Evolutionary conservation across 257 asterid genomes (phyloP), one percentile per base, ranked within the genome.

Genomic region (Lycium ferocissimum): DNA sequence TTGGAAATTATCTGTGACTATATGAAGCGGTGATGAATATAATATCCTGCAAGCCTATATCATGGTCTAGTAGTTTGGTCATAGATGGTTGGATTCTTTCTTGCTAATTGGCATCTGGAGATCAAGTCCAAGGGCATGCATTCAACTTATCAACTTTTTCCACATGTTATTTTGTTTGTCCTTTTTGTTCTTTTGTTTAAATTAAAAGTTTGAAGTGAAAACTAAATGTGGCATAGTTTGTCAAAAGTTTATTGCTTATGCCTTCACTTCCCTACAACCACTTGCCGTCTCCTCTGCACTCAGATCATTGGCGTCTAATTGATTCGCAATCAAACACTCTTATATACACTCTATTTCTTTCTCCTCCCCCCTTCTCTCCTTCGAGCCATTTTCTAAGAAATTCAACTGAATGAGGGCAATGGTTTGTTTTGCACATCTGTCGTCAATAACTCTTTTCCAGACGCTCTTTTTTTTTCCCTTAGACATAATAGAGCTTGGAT

Each of bases 171-270:
- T 20, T 53, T 49, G 20, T 17, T 7, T 51, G 20, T 75, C 43
- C 1, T 13, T 73, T 22, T 47, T 12, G n/a, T 22, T 76, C 45
- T 76, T 73, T 22, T 51, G 51, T 26, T 51, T 76, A 13, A 76
- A 51, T 22, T 76, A 22, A 13, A 7, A 26, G 22, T 49, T 51
- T 51, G 45, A 51, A 51, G 63, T 26, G 61, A 76, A 20, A 76
- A 26, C 63, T 51, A 49, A 22, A 22, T 49, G 81, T 51, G 63
- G 62, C 59, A 47, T 75, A 75, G 59, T 75, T 47, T 75, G 81
- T 49, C 81, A 75, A 75, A 75, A 75, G 45, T 6, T 75, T 75
- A 37, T 75, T 75, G 45, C 43, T 75, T 75, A 49, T 75, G 8
- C 58, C 37, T 73, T 47, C 8, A 20, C 40, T 45, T 20, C 80